Conservation (phyloP, 768 basidiomycete species). For the Xerocomellus dryophilus region DNA sequence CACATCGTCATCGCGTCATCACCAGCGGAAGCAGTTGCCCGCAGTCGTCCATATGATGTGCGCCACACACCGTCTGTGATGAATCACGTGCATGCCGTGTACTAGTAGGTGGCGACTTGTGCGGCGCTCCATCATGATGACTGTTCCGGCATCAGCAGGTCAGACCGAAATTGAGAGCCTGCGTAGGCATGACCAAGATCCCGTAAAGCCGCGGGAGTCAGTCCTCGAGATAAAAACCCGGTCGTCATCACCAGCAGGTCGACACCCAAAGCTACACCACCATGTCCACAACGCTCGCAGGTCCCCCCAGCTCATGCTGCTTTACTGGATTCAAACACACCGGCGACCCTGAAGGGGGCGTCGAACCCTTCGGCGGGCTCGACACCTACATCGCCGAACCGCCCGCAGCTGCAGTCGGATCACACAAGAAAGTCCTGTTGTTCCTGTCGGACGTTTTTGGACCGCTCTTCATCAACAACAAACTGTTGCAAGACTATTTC, state of each 20-base stretch:
- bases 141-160: neutral
- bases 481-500: slow-evolving; percentile 60
- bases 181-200: neutral
- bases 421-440: slow-evolving; percentile 46
- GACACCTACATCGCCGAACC: slow-evolving; percentile 56
- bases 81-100: neutral
- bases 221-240: neutral
- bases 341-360: slow-evolving; percentile 45
- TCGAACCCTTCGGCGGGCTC: slow-evolving; percentile 44
- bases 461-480: slow-evolving; percentile 51
- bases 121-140: neutral
- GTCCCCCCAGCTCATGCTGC: slow-evolving; percentile 46
- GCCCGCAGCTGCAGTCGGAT: slow-evolving; percentile 12
- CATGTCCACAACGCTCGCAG: slow-evolving; percentile 37
- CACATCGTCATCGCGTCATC: neutral
- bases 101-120: neutral
- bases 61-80: neutral
- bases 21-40: neutral
- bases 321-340: slow-evolving; percentile 48
- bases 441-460: slow-evolving; percentile 58
- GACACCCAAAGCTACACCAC: neutral
- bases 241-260: neutral
- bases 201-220: neutral
- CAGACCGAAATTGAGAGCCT: neutral
- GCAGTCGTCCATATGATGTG: neutral